A percentile compares a stretch with the other conserved stretches of the same genome.
Evolutionary conservation across 768 basidiomycete species (phyloP).

Genomic region (Tubosaeta brunneosetosa): DNA sequence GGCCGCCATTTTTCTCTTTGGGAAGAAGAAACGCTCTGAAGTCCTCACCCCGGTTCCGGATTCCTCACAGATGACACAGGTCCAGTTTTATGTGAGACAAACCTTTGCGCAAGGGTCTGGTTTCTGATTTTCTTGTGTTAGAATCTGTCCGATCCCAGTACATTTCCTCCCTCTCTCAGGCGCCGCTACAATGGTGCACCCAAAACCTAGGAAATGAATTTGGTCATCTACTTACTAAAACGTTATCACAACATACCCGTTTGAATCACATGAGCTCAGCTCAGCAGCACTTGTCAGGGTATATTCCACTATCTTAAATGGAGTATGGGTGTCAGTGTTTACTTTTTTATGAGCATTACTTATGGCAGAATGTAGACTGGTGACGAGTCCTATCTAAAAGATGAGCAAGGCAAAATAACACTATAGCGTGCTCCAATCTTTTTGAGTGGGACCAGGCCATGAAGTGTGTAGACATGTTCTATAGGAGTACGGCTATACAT

Average conservation of each 20-base stretch:
- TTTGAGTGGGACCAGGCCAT: too few species aligned
- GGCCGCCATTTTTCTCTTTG: conserved; percentile 36
- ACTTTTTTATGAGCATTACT: too few species aligned
- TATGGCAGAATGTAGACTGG: too few species aligned
- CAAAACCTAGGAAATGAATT: conserved; percentile 13
- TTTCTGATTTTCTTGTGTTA: conserved; percentile 9
- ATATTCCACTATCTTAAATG: too few species aligned
- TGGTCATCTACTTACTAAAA: neutral
- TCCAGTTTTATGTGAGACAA: conserved; percentile 27
- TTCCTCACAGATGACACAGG: conserved; percentile 17
- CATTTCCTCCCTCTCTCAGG: conserved; percentile 28
- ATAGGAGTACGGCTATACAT: too few species aligned
- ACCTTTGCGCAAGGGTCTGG: neutral
- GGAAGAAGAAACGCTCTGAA: conserved; percentile 25
- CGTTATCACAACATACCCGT: neutral
- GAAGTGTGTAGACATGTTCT: too few species aligned
- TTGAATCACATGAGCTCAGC: neutral
- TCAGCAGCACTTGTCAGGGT: neutral
- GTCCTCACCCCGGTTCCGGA: conserved; percentile 6
- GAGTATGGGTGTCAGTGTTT: too few species aligned
- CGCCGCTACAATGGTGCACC: conserved; percentile 24
- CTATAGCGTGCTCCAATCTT: too few species aligned
- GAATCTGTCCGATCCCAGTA: conserved; percentile 36
- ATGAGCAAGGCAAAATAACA: too few species aligned
- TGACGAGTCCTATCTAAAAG: too few species aligned